These are phyloP conservation scores for Parastagonospora nodorum DNA, from an alignment of 2,329 filamentous ascomycete genomes.

Conservation along the genomic window DNA sequence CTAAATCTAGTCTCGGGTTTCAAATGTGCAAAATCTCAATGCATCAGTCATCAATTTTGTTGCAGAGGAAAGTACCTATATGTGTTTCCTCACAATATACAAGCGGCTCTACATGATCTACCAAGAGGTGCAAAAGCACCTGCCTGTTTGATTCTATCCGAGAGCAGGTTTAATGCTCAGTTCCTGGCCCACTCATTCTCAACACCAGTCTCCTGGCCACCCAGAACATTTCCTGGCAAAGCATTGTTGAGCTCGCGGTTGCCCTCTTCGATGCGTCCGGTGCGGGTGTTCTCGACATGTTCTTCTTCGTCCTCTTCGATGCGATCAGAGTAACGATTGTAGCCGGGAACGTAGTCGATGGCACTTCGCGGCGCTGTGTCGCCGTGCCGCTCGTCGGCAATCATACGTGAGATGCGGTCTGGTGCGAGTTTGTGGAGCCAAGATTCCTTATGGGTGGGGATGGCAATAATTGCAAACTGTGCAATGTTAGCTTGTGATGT, in stretches of 20 bases:
- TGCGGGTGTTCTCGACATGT: slow-evolving; percentile 14
- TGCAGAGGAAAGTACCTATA: too few species aligned
- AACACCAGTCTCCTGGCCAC: slow-evolving; percentile 22
- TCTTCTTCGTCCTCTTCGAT: slow-evolving; percentile 32
- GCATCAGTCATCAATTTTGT: too few species aligned
- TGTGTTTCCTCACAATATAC: too few species aligned
- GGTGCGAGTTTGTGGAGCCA: slow-evolving; percentile 40
- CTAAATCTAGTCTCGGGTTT: too few species aligned
- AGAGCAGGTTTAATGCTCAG: background rate
- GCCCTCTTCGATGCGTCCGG: slow-evolving; percentile 25
- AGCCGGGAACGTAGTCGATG: slow-evolving; percentile 38
- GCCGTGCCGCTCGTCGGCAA: slow-evolving; percentile 36
- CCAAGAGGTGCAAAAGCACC: too few species aligned
- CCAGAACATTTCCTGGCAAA: slow-evolving; percentile 18
- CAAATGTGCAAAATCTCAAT: too few species aligned
- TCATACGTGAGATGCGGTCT: slow-evolving; percentile 37
- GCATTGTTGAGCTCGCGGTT: slow-evolving; percentile 20
- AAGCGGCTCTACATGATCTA: too few species aligned
- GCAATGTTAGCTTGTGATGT: background rate
- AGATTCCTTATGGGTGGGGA: slow-evolving; percentile 36
- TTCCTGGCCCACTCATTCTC: slow-evolving; percentile 35
- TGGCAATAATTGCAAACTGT: slow-evolving; percentile 38
- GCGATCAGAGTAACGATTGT: slow-evolving; percentile 36
- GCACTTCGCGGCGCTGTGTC: slow-evolving; percentile 24
- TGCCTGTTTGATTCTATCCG: too few species aligned